Base-by-base conservation (phyloP, 257 asterid genomes). In the Rehmannia glutinosa region DNA sequence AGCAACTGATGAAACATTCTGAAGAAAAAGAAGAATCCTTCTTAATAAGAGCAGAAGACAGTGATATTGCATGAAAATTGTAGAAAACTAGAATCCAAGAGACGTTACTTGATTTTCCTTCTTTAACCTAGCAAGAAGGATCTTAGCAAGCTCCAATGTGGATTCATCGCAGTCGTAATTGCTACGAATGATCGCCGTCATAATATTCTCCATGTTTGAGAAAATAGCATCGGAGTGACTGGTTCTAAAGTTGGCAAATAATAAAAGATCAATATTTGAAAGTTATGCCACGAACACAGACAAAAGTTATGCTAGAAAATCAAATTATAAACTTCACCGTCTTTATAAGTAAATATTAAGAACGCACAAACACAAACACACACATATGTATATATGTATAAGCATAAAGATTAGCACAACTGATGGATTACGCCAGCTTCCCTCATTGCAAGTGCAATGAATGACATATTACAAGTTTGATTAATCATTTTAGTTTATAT, bases 51-150 rank as follows among this genome's bases (percentile, higher is more conserved):
- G 11, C 20, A 27, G 25, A 15, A 17, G 42, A 45, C 9, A 21
- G 27, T 62, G 28, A 52, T 50, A 11, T n/a, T n/a, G 41, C 45
- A 28, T 12, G 20, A 20, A 59, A 55, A 21, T 12, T 43, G 5
- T 33, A 66, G 30, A 45, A 17, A 57, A 27, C 23, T 17, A 47
- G 36, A 36, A 58, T 2, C 7, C 27, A 65, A 17, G 38, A 66
- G 52, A 68, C 35, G 13, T 24, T 32, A 78, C 83, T 41, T 64
- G 25, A 61, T 78, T 70, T 57, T 71, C 80, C 65, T 35, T 74
- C 49, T 51, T 73, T 23, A 74, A 62, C 27, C 52, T 25, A 61
- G 70, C 47, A 61, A 78, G 63, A 23, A 78, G 54, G 53, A 69
- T 69, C 19, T 28, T 67, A 5, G 69, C 51, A 42, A 75, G 36